Conservation (phyloP, 2,329 filamentous ascomycete species). For the Xylaria sp. region DNA sequence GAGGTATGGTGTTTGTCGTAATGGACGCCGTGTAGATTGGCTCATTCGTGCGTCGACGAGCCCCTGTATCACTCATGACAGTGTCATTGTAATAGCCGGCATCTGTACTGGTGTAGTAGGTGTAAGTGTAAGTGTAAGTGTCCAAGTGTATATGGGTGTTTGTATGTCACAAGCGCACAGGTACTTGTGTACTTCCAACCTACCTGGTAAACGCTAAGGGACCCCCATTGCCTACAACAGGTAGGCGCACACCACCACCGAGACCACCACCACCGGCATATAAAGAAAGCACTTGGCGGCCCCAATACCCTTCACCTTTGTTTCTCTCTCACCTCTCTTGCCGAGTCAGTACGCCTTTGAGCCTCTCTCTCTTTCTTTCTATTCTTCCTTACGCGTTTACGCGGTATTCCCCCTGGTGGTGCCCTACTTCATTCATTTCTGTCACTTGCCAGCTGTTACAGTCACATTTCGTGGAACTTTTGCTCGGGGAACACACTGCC, state of each 20-base stretch:
- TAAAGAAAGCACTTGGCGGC: constrained; percentile 17
- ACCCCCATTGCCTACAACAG: not conserved
- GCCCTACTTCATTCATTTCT: constrained; percentile 15
- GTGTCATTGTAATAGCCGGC: not conserved
- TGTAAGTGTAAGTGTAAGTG: not conserved
- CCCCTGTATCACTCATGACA: not conserved
- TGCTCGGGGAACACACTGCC: constrained; percentile 18
- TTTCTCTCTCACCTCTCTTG: constrained; percentile 24
- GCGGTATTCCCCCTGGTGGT: constrained; percentile 26
- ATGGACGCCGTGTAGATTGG: not conserved
- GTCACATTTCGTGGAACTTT: constrained; percentile 20
- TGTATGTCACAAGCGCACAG: not conserved
- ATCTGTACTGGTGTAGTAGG: not conserved
- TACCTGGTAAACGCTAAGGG: not conserved
- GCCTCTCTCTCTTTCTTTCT: constrained; percentile 15
- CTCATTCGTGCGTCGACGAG: not conserved
- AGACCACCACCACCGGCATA: constrained; percentile 1
- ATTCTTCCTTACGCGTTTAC: constrained; percentile 13
- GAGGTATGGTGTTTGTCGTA: not conserved
- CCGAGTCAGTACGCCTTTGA: constrained; percentile 17
- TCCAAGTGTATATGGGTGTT: not conserved
- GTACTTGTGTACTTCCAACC: not conserved
- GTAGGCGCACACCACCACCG: not conserved
- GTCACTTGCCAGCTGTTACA: constrained; percentile 28
- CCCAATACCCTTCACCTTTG: constrained; percentile 10